phyloP scores from a whole-genome alignment of 2,329 filamentous ascomycete genomes.

The Ophiostoma sp. region DNA sequence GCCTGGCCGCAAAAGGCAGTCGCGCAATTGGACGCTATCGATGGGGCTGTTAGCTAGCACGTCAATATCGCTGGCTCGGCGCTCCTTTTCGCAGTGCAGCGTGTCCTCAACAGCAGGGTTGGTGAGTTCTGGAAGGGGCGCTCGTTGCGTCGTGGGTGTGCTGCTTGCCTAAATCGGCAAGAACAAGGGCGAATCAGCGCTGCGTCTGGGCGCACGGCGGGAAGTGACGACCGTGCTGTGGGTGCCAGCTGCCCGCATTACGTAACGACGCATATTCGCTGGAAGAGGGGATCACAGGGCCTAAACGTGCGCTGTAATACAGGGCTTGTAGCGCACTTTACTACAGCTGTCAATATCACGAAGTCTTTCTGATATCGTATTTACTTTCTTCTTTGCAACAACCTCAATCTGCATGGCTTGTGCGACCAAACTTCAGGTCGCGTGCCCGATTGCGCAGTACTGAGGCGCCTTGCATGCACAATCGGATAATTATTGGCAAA shows the following conservation, averaged over 20 bases:
- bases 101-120: background rate
- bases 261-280: conserved; percentile 2
- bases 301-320: background rate
- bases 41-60: background rate
- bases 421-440: background rate
- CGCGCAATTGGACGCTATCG: conserved; percentile 4
- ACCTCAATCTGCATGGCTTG: background rate
- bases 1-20: conserved; percentile 7
- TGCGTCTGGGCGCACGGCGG: conserved; percentile 13
- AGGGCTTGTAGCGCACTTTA: background rate
- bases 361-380: background rate
- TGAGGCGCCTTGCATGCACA: background rate
- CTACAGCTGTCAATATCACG: background rate
- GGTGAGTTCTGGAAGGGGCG: conserved; percentile 1
- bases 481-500: background rate
- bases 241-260: background rate
- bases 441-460: conserved; percentile 10
- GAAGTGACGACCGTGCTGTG: background rate
- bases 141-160: background rate
- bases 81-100: background rate
- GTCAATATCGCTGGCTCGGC: background rate
- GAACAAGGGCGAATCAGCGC: conserved; percentile 18
- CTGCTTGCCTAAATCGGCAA: conserved; percentile 15
- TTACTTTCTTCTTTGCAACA: background rate
- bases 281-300: background rate